phyloP scores from a whole-genome alignment of 345 rosid genomes.

The Camelina neglecta region DNA sequence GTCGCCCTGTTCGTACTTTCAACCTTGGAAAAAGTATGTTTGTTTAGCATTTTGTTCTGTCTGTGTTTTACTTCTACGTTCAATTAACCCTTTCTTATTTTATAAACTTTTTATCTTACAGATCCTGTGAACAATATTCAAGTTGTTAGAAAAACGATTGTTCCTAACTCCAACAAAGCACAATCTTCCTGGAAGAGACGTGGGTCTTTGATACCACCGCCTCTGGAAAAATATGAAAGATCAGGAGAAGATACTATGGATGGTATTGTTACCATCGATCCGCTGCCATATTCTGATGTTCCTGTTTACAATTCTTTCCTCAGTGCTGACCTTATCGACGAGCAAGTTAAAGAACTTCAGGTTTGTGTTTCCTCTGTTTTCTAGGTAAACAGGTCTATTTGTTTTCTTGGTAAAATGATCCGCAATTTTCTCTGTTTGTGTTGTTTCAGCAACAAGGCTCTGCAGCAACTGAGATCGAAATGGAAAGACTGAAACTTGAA shows the following conservation, averaged over 20 bases:
- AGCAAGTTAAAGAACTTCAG: slow-evolving; percentile 75
- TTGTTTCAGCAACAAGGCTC: slow-evolving; percentile 47
- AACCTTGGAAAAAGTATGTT: slow-evolving; percentile 66
- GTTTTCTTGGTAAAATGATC: background rate
- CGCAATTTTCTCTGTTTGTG: background rate
- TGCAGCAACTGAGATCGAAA: slow-evolving; percentile 71
- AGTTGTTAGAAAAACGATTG: slow-evolving; percentile 54
- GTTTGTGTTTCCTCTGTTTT: slow-evolving; percentile 46
- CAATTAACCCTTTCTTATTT: slow-evolving; percentile 2
- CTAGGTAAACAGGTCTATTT: background rate
- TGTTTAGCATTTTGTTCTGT: slow-evolving; percentile 11
- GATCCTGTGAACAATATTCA: slow-evolving; percentile 78
- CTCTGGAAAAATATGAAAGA: slow-evolving; percentile 63
- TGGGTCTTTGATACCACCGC: slow-evolving; percentile 56
- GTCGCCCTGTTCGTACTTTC: slow-evolving; percentile 56
- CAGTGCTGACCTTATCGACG: slow-evolving; percentile 53
- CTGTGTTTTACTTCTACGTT: background rate
- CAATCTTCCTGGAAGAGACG: slow-evolving; percentile 61
- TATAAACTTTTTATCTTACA: background rate
- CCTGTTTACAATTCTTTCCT: slow-evolving; percentile 43
- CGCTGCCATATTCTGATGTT: slow-evolving; percentile 42
- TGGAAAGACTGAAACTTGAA: slow-evolving; percentile 66
- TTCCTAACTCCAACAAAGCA: slow-evolving; percentile 35
- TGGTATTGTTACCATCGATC: slow-evolving; percentile 47
- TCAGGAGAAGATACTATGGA: slow-evolving; percentile 50